Evolutionary conservation across 140 eudicot species (phyloP), one percentile per base, ranked within the genome.

Genomic region (Ambrosia hybrid): DNA sequence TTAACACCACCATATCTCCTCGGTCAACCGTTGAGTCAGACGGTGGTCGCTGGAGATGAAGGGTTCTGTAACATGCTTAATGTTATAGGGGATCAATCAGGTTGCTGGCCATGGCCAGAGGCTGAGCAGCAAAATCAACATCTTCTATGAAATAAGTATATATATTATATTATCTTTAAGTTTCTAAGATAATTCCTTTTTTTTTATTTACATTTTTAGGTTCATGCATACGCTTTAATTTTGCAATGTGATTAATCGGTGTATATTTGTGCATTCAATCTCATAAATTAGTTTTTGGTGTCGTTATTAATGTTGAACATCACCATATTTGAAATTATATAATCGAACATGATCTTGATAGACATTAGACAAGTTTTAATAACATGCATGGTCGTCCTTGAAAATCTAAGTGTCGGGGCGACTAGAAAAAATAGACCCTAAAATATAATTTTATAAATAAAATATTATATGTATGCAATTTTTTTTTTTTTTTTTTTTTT

Each of bases 31-130:
- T 39, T 80, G 63, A 43, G 78, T 65, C 87, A 80, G 46, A 52
- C 84, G 6, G 26, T 72, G 9, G 77, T 71, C 2, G 3, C 77
- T 26, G 56, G 89, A 43, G 84, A 87, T 62, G 89, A 85, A 76
- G 82, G 84, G 13, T 83, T 83, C 17, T 65, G 85, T 86, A 78
- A 71, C 85, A 81, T 87, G 91, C 85, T 90, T 45, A 82, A 71
- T 67, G 84, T 73, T 72, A 73, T 83, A 17, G 96, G 85, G 10
- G 93, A 89, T 65, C 89, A 80, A 16, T 85, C 85, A 39, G 61
- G 68, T 63, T 78, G 43, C 21, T 90, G 96, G 96, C 83, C 87
- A n/a, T 87, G 94, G 96, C 77, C 88, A 0, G 82, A 63, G 33
- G 70, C 75, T 46, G 83, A 82, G 61, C 87, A 83, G 63, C 85